phyloP scores from a whole-genome alignment of 1,284 basidiomycete genomes.

The Polyporus tsugae region DNA sequence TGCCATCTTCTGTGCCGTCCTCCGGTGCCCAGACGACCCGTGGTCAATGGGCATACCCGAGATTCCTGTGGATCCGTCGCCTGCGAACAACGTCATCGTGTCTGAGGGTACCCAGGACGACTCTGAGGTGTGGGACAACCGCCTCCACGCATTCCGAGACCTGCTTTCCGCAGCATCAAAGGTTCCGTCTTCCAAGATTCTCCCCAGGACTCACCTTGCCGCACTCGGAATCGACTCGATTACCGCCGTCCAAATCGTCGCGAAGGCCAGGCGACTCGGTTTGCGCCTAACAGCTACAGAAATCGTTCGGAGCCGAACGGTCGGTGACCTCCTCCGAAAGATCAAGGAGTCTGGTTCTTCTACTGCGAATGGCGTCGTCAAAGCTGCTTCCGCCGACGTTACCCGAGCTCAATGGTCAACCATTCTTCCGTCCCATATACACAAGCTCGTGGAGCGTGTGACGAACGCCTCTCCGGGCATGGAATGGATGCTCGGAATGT shows the following conservation, averaged over 20 bases:
- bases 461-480: constrained; percentile 44
- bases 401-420: constrained; percentile 29
- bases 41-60: constrained; percentile 24
- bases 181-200: constrained; percentile 37
- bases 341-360: constrained; percentile 15
- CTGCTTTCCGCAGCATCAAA: constrained; percentile 38
- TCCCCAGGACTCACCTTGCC: constrained; percentile 45
- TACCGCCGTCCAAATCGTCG: constrained; percentile 55
- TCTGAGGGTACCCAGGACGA: not conserved
- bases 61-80: not conserved
- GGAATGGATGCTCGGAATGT: constrained; percentile 53
- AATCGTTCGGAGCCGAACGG: constrained; percentile 49
- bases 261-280: constrained; percentile 45
- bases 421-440: constrained; percentile 27
- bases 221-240: constrained; percentile 62
- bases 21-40: constrained; percentile 38
- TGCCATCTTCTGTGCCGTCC: constrained; percentile 38
- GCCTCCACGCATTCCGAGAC: constrained; percentile 29
- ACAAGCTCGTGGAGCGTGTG: constrained; percentile 29
- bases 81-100: not conserved
- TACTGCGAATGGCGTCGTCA: not conserved
- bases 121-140: constrained; percentile 16
- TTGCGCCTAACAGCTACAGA: constrained; percentile 48
- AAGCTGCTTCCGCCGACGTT: constrained; percentile 12
- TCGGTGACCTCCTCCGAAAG: constrained; percentile 46